These are phyloP conservation scores for Globisporangium iwayamae DNA, from an alignment of 352 stramenopile genomes.

Conservation along the genomic window DNA sequence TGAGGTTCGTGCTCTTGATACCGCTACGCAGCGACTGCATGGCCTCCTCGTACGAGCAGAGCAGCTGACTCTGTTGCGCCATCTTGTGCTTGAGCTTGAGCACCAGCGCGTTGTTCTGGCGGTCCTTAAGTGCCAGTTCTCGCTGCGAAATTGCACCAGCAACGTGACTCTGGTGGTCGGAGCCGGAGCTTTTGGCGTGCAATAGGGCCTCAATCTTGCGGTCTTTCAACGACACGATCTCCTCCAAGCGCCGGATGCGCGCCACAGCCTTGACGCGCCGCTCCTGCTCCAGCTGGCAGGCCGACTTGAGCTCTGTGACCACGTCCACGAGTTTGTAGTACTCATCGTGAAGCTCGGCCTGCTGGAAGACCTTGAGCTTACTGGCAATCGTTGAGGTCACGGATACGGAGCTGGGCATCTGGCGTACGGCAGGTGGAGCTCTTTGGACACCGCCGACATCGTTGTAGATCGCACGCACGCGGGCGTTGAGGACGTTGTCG, in stretches of 20 bases:
- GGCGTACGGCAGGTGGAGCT: slow-evolving; percentile 14
- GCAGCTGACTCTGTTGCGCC: slow-evolving; percentile 45
- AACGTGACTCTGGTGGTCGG: slow-evolving; percentile 11
- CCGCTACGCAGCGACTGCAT: slow-evolving; percentile 51
- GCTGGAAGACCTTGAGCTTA: slow-evolving; percentile 43
- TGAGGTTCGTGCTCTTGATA: slow-evolving; percentile 46
- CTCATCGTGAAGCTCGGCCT: slow-evolving; percentile 59
- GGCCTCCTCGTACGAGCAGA: slow-evolving; percentile 52
- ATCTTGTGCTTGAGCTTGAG: slow-evolving; percentile 55
- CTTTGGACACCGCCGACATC: slow-evolving; percentile 23
- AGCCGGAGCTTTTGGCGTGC: slow-evolving; percentile 25
- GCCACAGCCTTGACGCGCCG: slow-evolving; percentile 44
- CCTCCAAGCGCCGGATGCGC: slow-evolving; percentile 49
- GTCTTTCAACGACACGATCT: slow-evolving; percentile 64
- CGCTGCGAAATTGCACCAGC: slow-evolving; percentile 19
- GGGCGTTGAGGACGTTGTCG: slow-evolving; percentile 31
- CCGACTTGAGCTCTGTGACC: slow-evolving; percentile 43
- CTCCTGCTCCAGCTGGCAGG: slow-evolving; percentile 47
- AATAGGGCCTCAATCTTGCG: slow-evolving; percentile 64
- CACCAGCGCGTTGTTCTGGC: slow-evolving; percentile 39
- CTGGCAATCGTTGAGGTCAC: slow-evolving; percentile 27
- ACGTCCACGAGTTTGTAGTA: slow-evolving; percentile 55
- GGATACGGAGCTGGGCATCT: slow-evolving; percentile 21
- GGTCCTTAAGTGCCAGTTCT: slow-evolving; percentile 42
- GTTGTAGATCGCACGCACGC: slow-evolving; percentile 49